A percentile compares a stretch with the other conserved stretches of the same genome.
phyloP scores from a whole-genome alignment of 106 monocot species.

The Dendrobium nobile region DNA sequence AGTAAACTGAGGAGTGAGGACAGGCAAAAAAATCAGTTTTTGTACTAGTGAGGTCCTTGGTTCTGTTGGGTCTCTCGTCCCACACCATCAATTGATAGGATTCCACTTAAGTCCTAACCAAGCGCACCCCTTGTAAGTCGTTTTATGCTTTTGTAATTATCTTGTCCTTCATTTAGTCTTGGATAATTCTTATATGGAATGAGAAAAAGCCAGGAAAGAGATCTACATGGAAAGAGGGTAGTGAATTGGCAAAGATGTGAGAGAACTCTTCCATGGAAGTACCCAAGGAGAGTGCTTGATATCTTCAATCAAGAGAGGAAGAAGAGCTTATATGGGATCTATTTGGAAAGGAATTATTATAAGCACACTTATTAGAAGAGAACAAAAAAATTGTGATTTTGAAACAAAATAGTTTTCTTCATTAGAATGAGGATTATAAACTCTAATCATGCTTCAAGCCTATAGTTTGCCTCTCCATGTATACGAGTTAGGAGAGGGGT shows the following conservation, averaged over 20 bases:
- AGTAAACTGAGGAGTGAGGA: not conserved
- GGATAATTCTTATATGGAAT: not conserved
- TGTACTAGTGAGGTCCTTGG: not conserved
- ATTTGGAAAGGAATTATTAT: too few species aligned
- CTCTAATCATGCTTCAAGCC: too few species aligned
- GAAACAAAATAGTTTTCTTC: too few species aligned
- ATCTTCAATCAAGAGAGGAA: too few species aligned
- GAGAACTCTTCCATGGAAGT: not conserved
- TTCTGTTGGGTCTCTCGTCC: not conserved
- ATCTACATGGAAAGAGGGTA: not conserved
- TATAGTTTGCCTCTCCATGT: too few species aligned
- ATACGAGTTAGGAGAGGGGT: too few species aligned
- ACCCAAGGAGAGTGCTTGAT: too few species aligned
- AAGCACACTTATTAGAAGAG: too few species aligned
- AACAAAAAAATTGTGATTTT: too few species aligned
- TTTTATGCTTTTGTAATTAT: not conserved
- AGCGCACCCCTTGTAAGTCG: not conserved
- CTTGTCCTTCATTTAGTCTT: not conserved
- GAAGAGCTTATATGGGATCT: too few species aligned
- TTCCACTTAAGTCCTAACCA: not conserved
- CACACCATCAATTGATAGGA: not conserved
- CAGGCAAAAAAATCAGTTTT: not conserved
- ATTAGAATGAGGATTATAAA: too few species aligned
- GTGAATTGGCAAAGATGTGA: not conserved
- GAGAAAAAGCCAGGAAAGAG: not conserved